Evolutionary conservation across 73 alveolate genomes (phyloP), one percentile per base, ranked within the genome.

Genomic region (Stentor roeselii): DNA sequence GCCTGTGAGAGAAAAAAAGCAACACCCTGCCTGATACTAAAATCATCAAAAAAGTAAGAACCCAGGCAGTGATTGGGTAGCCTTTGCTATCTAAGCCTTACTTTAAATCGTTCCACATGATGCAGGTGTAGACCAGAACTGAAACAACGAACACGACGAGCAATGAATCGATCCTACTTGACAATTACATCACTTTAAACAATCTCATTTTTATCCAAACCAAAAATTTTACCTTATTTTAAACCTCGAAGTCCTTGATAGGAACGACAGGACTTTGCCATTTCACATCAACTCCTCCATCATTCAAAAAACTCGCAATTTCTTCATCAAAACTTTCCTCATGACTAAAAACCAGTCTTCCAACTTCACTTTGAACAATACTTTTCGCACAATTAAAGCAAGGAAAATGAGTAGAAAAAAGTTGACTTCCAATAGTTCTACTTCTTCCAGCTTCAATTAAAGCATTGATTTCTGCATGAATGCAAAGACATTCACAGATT

Each of bases 381-480:
- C 86, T 75, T 76, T 91, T 91, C 1, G 94, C 90, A 83, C 96
- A 91, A 34, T 75, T 42, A 60, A 84, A 60, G 75, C 96, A 91
- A 0, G 96, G 96, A 67, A 86, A 78, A 36, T 86, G 50, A 6
- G 94, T 91, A 14, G 88, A 82, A 60, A 88, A 91, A 34, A 91
- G 35, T 3, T 80, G 32, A 42, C 88, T 32, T 1, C 80, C 80
- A 27, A 40, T 21, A 27, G 80, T 32, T 34, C 37, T 67, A 21
- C 34, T 80, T 78, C 96, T 88, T 27, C 96, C 94, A 3, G 96
- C 96, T 60, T 88, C 91, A 3, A 91, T n/a, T 6, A 86, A 61
- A 0, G 96, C 96, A 41, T 85, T 76, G 74, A 85, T 93, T 42
- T 91, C 96, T 75, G 96, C 92, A 76, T 91, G 96, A n/a, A 91